Base-by-base conservation (phyloP, 164 flowering plant species). In the Cinnamomum chago region DNA sequence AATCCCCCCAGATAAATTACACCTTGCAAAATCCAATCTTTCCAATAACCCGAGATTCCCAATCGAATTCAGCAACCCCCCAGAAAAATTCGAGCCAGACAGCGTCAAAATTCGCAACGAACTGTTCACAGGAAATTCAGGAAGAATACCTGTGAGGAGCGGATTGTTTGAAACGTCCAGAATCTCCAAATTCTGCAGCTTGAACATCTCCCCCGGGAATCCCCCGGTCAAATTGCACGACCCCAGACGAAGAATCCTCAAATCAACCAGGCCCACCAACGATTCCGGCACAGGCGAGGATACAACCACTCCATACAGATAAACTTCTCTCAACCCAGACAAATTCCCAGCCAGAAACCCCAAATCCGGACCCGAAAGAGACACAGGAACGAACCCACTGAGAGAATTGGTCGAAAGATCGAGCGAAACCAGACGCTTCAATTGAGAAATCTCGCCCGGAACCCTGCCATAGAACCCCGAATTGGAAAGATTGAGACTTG, bases 401-500 rank as follows among this genome's bases (percentile, higher is more conserved):
- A 18, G 60, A 55, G 6, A 55, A 55, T 4, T 18, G 20, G 60
- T 55, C 5, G 60, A 55, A 15, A 55, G 60, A 55, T 76, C 79
- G 5, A 80, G 77, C 3, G 75, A 70, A 55, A 80, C 77, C 72
- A 80, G 73, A 72, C 70, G 67, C 18, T 71, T 77, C 80, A 86
- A 47, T 0, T 47, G 70, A 2, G 87, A 80, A 3, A 88, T 72
- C 60, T 71, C 83, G 18, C 70, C 28, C 0, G 88, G 90, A 55
- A 81, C 74, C 28, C 86, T 86, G 27, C 89, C 89, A 0, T 7
- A 24, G 47, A 88, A 86, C 51, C 81, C 79, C 18, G 90, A 72
- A 28, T 80, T 71, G n/a, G 89, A 87, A 50, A 89, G 66, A 68
- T 89, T 85, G 73, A 89, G 86, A 73, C 76, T 50, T 14, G 25